Percentiles rank a stretch among this genome's conserved stretches.
Evolutionary conservation across 1,284 basidiomycete species (phyloP).

Genomic region (Coniferiporia sulphurascens): DNA sequence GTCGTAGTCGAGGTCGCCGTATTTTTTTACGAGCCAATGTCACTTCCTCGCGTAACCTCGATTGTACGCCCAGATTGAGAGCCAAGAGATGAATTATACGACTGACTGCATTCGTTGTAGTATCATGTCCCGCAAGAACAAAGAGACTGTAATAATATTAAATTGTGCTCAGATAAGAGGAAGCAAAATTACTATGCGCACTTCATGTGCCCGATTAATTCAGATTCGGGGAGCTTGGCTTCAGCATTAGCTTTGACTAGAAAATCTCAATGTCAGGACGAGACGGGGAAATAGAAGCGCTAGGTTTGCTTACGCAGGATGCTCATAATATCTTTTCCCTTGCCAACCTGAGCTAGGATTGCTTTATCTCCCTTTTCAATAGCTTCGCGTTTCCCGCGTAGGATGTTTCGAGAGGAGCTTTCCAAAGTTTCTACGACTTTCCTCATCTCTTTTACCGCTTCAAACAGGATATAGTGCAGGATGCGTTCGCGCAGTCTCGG

Average conservation of each 20-base stretch:
- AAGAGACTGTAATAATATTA: slow-evolving; percentile 22
- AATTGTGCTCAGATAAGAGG: slow-evolving; percentile 19
- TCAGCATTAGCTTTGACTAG: slow-evolving; percentile 21
- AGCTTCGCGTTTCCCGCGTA: slow-evolving; percentile 21
- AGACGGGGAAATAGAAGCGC: neutral
- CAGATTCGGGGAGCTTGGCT: slow-evolving; percentile 28
- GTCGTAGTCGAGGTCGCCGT: slow-evolving; percentile 30
- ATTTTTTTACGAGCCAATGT: slow-evolving; percentile 21
- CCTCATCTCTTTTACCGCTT: slow-evolving; percentile 26
- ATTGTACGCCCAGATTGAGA: slow-evolving; percentile 25
- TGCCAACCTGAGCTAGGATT: slow-evolving; percentile 23
- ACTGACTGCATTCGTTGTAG: slow-evolving; percentile 27
- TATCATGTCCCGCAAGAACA: slow-evolving; percentile 30
- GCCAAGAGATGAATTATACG: slow-evolving; percentile 28
- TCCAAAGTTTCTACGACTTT: slow-evolving; percentile 9
- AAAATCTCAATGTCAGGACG: neutral
- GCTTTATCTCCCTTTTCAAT: slow-evolving; percentile 23
- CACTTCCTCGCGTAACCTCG: slow-evolving; percentile 27
- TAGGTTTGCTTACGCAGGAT: slow-evolving; percentile 25
- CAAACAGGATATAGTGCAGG: slow-evolving; percentile 25
- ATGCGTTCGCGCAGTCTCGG: slow-evolving; percentile 8
- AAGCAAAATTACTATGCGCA: slow-evolving; percentile 29
- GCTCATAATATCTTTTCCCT: slow-evolving; percentile 31
- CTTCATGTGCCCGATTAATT: slow-evolving; percentile 28
- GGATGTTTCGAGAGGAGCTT: slow-evolving; percentile 4